A percentile compares a stretch with the other conserved stretches of the same genome.
These are phyloP conservation scores for Kregervanrija fluxuum DNA, from an alignment of 805 yeast species.

Conservation along the genomic window DNA sequence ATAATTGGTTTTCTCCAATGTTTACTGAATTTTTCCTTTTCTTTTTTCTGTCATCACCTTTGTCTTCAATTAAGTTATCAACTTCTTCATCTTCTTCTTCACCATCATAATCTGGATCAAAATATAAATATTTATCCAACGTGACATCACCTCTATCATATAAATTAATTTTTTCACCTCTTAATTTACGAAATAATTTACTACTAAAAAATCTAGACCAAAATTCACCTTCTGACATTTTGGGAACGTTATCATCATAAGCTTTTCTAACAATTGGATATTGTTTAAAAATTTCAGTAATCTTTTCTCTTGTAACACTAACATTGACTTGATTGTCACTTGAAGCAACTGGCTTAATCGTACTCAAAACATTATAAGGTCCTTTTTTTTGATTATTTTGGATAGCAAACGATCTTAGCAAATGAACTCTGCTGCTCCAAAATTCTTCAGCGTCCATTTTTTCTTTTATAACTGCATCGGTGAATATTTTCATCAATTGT, in stretches of 20 bases:
- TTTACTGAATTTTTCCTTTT: slow-evolving; percentile 9
- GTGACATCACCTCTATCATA: slow-evolving; percentile 79
- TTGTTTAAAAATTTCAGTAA: slow-evolving; percentile 82
- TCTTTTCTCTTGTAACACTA: slow-evolving; percentile 83
- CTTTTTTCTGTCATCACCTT: slow-evolving; percentile 34
- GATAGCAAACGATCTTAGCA: slow-evolving; percentile 79
- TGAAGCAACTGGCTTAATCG: slow-evolving; percentile 90
- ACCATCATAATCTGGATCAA: slow-evolving; percentile 51
- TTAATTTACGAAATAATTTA: slow-evolving; percentile 72
- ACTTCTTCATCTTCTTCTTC: slow-evolving; percentile 32
- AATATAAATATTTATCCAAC: slow-evolving; percentile 73
- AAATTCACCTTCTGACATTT: slow-evolving; percentile 81
- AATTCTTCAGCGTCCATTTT: slow-evolving; percentile 76
- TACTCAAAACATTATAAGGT: slow-evolving; percentile 87
- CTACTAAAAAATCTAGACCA: slow-evolving; percentile 96
- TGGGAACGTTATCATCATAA: slow-evolving; percentile 85
- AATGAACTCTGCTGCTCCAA: slow-evolving; percentile 78
- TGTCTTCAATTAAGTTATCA: slow-evolving; percentile 20
- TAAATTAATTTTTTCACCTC: slow-evolving; percentile 78
- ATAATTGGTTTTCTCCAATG: slow-evolving; percentile 4
- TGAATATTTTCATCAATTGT: slow-evolving; percentile 63
- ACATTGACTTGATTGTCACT: slow-evolving; percentile 92
- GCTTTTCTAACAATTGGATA: slow-evolving; percentile 90
- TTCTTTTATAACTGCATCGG: slow-evolving; percentile 77
- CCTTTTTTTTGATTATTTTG: slow-evolving; percentile 81